Evolutionary conservation across 768 basidiomycete genomes (phyloP).

Genomic region (Cubamyces lactineus): DNA sequence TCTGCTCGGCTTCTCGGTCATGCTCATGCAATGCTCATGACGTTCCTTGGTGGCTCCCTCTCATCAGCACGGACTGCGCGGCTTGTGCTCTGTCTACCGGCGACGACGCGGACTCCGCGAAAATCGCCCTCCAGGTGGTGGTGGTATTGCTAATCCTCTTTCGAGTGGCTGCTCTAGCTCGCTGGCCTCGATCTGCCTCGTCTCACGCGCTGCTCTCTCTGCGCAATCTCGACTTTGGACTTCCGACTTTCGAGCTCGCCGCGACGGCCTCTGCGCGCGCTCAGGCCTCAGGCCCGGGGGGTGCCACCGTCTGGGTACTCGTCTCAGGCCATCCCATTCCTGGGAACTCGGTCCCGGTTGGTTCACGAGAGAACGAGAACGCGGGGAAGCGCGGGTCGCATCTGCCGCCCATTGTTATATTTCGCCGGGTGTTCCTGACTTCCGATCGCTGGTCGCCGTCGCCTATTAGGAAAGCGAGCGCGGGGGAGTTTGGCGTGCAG

Average conservation of each 20-base stretch:
- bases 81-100: constrained; percentile 1
- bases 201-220: neutral
- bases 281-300: constrained; percentile 17
- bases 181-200: neutral
- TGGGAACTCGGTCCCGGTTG: constrained; percentile 16
- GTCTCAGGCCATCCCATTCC: constrained; percentile 13
- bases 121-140: neutral
- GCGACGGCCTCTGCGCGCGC: neutral
- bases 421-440: constrained; percentile 20
- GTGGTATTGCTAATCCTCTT: neutral
- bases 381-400: neutral
- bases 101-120: neutral
- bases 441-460: constrained; percentile 5
- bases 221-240: neutral
- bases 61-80: constrained; percentile 7
- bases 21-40: constrained; percentile 12
- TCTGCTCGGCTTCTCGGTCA: constrained; percentile 5
- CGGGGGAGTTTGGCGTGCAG: neutral
- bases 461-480: neutral
- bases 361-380: neutral
- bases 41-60: neutral
- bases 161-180: neutral
- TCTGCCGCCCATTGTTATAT: constrained; percentile 14
- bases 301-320: constrained; percentile 7
- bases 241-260: neutral